Conservation (phyloP, 2,329 filamentous ascomycete genomes). For the Xylariaceae sp. region DNA sequence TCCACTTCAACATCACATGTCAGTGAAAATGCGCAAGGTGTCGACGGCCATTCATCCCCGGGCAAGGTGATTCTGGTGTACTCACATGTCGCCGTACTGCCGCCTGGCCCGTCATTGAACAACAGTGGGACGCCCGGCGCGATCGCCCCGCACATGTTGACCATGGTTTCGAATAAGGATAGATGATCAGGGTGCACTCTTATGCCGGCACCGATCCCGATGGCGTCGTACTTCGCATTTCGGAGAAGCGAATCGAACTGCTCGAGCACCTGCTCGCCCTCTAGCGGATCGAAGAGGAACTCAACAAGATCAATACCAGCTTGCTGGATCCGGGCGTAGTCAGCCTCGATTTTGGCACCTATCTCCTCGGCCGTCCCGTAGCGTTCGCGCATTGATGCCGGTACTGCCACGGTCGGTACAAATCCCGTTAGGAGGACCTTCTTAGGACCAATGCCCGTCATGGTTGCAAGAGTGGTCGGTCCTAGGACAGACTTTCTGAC, state of each 20-base stretch:
- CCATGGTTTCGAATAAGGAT: conserved; percentile 22
- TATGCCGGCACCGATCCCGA: conserved; percentile 21
- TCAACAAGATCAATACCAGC: conserved; percentile 12
- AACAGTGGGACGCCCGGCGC: conserved; percentile 15
- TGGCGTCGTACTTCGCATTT: conserved; percentile 17
- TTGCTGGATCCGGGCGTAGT: conserved; percentile 12
- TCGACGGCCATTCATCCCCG: background rate
- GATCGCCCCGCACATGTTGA: conserved; percentile 16
- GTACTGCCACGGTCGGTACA: conserved; percentile 1
- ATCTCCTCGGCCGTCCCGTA: conserved; percentile 17
- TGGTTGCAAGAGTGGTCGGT: background rate
- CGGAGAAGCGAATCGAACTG: conserved; percentile 6
- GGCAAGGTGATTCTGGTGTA: background rate
- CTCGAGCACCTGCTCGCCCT: conserved; percentile 13
- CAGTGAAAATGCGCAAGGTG: background rate
- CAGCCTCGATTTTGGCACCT: conserved; percentile 13
- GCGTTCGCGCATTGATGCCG: conserved; percentile 6
- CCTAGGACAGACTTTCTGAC: background rate
- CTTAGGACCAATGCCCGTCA: conserved; percentile 5
- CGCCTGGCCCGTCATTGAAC: conserved; percentile 20
- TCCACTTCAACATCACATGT: conserved; percentile 11
- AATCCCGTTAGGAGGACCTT: conserved; percentile 14
- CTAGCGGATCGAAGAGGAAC: conserved; percentile 3
- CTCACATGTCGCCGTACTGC: conserved; percentile 11
- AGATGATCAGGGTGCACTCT: conserved; percentile 16